Conservation (phyloP, 805 yeast species). For the Cyberlindnera subsufficiens region DNA sequence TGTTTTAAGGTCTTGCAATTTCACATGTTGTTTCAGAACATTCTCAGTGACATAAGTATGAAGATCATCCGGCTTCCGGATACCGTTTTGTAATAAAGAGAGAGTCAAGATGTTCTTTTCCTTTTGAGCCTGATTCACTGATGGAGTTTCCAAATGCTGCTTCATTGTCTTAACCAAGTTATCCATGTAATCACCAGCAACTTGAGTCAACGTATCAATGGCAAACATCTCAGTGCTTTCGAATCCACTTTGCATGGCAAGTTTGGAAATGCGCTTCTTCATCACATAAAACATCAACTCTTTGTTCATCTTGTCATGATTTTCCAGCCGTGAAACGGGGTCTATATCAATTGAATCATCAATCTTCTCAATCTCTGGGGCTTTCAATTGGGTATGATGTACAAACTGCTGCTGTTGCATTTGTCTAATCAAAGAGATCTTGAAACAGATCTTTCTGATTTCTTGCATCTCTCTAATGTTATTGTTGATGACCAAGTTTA, state of each 20-base stretch:
- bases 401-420: conserved; percentile 80
- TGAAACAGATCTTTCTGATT: conserved; percentile 81
- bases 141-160: conserved; percentile 59
- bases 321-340: conserved; percentile 66
- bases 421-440: conserved; percentile 79
- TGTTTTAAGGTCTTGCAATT: conserved; percentile 59
- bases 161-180: conserved; percentile 70
- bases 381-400: conserved; percentile 66
- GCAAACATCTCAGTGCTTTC: conserved; percentile 79
- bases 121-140: conserved; percentile 26
- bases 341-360: conserved; percentile 70
- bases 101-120: conserved; percentile 48
- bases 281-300: conserved; percentile 61
- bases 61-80: conserved; percentile 70
- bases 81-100: conserved; percentile 79
- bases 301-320: conserved; percentile 57
- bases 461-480: conserved; percentile 82
- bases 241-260: conserved; percentile 89
- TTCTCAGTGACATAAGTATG: conserved; percentile 71
- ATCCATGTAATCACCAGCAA: conserved; percentile 75
- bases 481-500: conserved; percentile 51
- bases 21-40: conserved; percentile 59
- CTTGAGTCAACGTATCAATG: conserved; percentile 69
- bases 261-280: conserved; percentile 63
- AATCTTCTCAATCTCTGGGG: conserved; percentile 59